Evolutionary conservation across 2,329 filamentous ascomycete species (phyloP), one percentile per base, ranked within the genome.

Genomic region (Septoria petroselini): DNA sequence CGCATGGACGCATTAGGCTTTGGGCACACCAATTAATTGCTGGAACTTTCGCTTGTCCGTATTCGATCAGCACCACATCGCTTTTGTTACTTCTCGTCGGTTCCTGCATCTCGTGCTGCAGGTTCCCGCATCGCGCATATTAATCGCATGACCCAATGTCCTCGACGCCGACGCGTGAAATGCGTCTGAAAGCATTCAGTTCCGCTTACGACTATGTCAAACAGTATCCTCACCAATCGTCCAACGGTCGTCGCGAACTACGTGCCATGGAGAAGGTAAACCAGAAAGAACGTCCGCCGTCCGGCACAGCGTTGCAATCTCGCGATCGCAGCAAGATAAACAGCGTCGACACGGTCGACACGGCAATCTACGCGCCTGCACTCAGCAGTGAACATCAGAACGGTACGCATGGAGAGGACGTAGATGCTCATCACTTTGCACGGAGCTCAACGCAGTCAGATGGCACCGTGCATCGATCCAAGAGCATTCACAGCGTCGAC

Each of bases 191-290:
- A 33, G 54, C 57, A 37, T 59, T 59, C 55, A 55, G 54, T 48
- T 48, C 54, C 34, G 54, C 57, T 58, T 50, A 59, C 57, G 50
- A 59, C 4, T 55, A 50, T 42, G 41, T 41, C 17, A 30, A 38
- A 53, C 57, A 62, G 58, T 61, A 62, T 44, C 58, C 60, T 12
- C 58, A 59, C 25, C 57, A 58, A 33, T 56, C 60, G 17, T 51
- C 55, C 40, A 58, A 58, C 45, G 57, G 58, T 19, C 54, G 57
- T 4, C 52, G 53, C 48, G 54, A 58, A 40, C 48, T 58, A 38
- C 58, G 54, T 25, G 57, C 58, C n/a, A 58, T 60, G 58, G 59
- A 62, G 27, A 49, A 50, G 27, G 53, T 54, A 19, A 51, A 50
- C 34, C 29, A 46, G 18, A 44, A 47, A 14, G 40, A 50, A 18